Base-by-base conservation (phyloP, 495 filamentous ascomycete species). In the Penicillium herquei region DNA sequence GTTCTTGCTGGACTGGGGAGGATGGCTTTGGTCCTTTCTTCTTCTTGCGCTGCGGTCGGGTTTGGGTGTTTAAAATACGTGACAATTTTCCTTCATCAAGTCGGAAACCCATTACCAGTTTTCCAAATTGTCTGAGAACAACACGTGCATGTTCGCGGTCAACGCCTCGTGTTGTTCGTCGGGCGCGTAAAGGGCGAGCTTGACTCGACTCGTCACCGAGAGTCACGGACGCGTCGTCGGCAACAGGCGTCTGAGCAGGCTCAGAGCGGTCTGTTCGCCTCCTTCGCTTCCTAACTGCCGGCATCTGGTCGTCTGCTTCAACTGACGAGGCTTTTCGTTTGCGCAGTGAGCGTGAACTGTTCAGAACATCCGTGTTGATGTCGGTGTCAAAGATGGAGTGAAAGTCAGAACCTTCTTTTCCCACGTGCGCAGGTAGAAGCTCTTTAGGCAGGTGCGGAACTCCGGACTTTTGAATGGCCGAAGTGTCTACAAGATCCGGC, bases 331-430 rank as follows among this genome's bases (percentile, higher is more conserved):
- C 76, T 72, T 96, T 96, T 42, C 94, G 84, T 71, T 97, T 98
- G 49, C 93, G 83, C 49, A 97, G 73, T 43, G 90, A 83, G 49
- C 92, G 86, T 3, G 91, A 91, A 42, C 91, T 91, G 69, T 95
- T 90, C 74, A 92, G 80, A 11, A 88, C 81, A 62, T 95, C 90
- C 48, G 91, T 90, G 50, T 88, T 83, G 32, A 91, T 81, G 34
- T 91, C 74, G 34, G 69, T 74, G 59, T 89, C 90, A 70, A 95
- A 96, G 39, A 95, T 84, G 0, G 91, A 92, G 66, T 95, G 89
- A 7, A 90, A 90, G 30, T 85, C 87, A n/a, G 87, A 84, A 57
- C 89, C 87, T 54, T 86, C 77, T 10, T 77, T 64, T 33, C 87
- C 87, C 45, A 84, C 81, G 43, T 88, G 84, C 31, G 88, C 76